These are phyloP conservation scores for Hygrophoropsis aurantiaca DNA, from an alignment of 768 basidiomycete species.

Conservation along the genomic window DNA sequence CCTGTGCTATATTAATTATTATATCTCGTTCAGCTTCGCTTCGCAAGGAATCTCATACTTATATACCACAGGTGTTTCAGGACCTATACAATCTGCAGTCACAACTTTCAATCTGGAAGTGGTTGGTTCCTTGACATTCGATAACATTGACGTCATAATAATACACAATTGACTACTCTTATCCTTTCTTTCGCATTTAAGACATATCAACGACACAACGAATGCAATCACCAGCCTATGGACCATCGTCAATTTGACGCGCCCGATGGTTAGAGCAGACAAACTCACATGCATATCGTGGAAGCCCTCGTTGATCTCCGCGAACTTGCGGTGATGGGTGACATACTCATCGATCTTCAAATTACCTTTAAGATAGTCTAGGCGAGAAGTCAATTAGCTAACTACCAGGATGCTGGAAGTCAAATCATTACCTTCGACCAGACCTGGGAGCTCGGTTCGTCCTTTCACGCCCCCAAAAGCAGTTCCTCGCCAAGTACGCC, in stretches of 20 bases:
- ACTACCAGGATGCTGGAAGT: neutral
- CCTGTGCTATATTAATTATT: neutral
- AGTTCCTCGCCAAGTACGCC: conserved; percentile 89
- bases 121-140: too few species aligned
- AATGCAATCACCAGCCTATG: conserved; percentile 82
- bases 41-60: too few species aligned
- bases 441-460: conserved; percentile 89
- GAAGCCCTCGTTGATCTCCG: conserved; percentile 85
- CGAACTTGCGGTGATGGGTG: conserved; percentile 76
- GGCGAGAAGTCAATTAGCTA: conserved; percentile 9
- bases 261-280: too few species aligned
- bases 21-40: neutral
- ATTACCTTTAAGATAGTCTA: conserved; percentile 79
- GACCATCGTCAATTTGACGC: conserved; percentile 6
- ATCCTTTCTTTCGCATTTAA: conserved; percentile 23
- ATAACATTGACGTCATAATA: neutral
- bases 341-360: conserved; percentile 96
- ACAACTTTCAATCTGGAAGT: too few species aligned
- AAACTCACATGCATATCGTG: conserved; percentile 94
- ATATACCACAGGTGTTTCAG: too few species aligned
- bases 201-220: conserved; percentile 94
- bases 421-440: conserved; percentile 84
- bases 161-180: conserved; percentile 1
- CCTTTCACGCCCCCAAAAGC: conserved; percentile 99
- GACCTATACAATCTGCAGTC: too few species aligned